Conservation (phyloP, 2,329 filamentous ascomycete genomes). For the Aspergillaceae sp. region DNA sequence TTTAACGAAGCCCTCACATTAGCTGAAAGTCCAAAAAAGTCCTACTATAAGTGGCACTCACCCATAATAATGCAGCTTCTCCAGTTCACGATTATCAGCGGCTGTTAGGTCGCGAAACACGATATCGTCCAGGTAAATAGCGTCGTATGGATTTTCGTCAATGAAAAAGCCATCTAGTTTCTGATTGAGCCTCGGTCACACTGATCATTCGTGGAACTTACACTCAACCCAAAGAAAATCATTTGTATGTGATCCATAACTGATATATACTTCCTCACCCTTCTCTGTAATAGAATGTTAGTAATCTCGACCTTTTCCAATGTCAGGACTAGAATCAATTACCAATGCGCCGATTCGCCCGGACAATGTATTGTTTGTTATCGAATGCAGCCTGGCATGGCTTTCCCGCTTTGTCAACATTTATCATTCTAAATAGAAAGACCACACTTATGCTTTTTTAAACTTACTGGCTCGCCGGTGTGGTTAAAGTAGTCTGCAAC, state of each 20-base stretch:
- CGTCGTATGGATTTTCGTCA: constrained; percentile 25
- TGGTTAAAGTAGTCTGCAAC: constrained; percentile 38
- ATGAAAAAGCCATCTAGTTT: constrained; percentile 31
- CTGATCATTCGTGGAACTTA: constrained; percentile 8
- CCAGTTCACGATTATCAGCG: constrained; percentile 16
- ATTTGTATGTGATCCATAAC: constrained; percentile 31
- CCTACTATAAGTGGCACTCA: constrained; percentile 5
- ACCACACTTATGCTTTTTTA: neutral
- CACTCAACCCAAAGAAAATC: constrained; percentile 32
- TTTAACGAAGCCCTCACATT: neutral
- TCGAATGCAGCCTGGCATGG: constrained; percentile 22
- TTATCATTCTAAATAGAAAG: too few relatives aligned
- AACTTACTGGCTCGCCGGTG: constrained; percentile 25
- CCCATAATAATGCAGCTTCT: constrained; percentile 18
- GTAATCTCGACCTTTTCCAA: neutral
- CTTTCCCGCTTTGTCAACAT: constrained; percentile 3
- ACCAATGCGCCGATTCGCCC: constrained; percentile 19
- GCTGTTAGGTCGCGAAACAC: constrained; percentile 17
- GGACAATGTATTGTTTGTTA: constrained; percentile 18
- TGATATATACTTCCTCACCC: constrained; percentile 31
- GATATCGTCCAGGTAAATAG: constrained; percentile 28
- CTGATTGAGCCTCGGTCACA: neutral
- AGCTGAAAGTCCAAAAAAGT: neutral
- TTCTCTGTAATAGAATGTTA: constrained; percentile 14
- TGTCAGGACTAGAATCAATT: neutral